phyloP scores from a whole-genome alignment of 1,284 basidiomycete species.

The Ustilago hordei region DNA sequence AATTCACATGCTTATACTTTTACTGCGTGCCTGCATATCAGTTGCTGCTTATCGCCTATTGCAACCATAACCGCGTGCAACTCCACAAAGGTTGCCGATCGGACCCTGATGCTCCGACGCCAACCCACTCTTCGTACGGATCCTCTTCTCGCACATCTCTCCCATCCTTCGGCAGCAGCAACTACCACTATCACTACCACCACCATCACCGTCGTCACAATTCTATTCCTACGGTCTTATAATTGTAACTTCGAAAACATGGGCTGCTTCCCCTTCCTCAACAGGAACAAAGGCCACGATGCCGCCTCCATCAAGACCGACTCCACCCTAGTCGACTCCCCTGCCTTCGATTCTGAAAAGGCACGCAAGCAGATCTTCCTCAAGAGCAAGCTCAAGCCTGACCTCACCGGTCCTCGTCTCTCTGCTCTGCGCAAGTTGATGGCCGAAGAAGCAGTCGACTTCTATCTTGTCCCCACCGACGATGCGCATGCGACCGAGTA shows the following conservation, averaged over 20 bases:
- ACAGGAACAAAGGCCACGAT: slow-evolving; percentile 22
- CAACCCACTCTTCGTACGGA: slow-evolving; percentile 12
- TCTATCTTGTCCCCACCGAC: slow-evolving; percentile 78
- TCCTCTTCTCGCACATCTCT: not conserved
- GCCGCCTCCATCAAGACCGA: slow-evolving; percentile 40
- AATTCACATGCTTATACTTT: too few relatives aligned
- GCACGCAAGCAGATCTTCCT: slow-evolving; percentile 11
- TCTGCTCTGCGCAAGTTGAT: slow-evolving; percentile 71
- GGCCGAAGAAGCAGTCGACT: slow-evolving; percentile 49
- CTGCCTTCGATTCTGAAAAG: slow-evolving; percentile 19
- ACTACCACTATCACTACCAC: not conserved
- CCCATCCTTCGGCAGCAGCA: not conserved
- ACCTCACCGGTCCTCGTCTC: slow-evolving; percentile 71
- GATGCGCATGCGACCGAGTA: slow-evolving; percentile 92
- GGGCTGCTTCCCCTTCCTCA: slow-evolving; percentile 48
- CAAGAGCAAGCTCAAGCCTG: slow-evolving; percentile 18
- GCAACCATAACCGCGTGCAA: too few relatives aligned
- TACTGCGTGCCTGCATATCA: not conserved
- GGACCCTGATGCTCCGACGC: slow-evolving; percentile 20
- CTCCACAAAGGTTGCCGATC: slow-evolving; percentile 16
- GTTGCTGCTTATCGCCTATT: not conserved
- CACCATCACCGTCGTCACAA: not conserved
- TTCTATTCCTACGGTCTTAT: too few relatives aligned
- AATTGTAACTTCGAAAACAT: slow-evolving; percentile 7
- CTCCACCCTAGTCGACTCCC: slow-evolving; percentile 35